Conservation (phyloP, 768 basidiomycete species). For the Mycena venus region DNA sequence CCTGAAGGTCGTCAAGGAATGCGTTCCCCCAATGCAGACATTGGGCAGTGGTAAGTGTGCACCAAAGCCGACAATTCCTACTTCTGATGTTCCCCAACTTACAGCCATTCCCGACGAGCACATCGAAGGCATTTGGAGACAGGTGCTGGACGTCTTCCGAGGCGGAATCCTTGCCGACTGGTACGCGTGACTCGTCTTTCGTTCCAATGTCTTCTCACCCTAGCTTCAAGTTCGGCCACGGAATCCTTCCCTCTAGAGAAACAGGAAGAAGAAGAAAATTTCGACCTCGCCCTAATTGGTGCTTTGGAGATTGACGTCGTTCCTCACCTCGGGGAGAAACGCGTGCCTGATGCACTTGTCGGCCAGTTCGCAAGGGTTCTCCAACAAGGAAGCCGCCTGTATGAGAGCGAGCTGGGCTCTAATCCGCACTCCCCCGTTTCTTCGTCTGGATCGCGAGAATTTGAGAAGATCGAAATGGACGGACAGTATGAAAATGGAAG, state of each 20-base stretch:
- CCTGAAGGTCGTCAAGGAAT: constrained; percentile 79
- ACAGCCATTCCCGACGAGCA: constrained; percentile 72
- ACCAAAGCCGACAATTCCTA: not conserved
- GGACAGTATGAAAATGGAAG: constrained; percentile 63
- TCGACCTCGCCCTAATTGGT: constrained; percentile 84
- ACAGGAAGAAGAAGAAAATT: constrained; percentile 86
- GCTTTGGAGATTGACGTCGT: constrained; percentile 86
- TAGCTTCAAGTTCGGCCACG: constrained; percentile 62
- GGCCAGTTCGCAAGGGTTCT: constrained; percentile 77
- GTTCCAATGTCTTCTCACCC: not conserved
- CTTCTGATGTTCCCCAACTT: not conserved
- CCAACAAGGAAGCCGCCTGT: constrained; percentile 78
- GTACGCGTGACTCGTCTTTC: constrained; percentile 58
- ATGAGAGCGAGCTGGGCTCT: constrained; percentile 48
- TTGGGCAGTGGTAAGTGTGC: constrained; percentile 63
- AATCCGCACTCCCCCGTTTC: constrained; percentile 32
- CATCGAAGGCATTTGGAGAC: constrained; percentile 88
- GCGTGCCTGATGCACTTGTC: constrained; percentile 81
- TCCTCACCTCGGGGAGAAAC: constrained; percentile 76
- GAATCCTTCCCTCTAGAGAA: constrained; percentile 71
- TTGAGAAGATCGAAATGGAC: constrained; percentile 55
- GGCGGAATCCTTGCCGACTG: constrained; percentile 90
- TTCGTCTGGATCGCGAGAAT: constrained; percentile 33
- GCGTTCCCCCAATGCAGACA: constrained; percentile 62
- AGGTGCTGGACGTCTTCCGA: constrained; percentile 83